These are phyloP conservation scores for Trypanosoma scelopori DNA, from an alignment of 208 protist genomes.

Conservation along the genomic window DNA sequence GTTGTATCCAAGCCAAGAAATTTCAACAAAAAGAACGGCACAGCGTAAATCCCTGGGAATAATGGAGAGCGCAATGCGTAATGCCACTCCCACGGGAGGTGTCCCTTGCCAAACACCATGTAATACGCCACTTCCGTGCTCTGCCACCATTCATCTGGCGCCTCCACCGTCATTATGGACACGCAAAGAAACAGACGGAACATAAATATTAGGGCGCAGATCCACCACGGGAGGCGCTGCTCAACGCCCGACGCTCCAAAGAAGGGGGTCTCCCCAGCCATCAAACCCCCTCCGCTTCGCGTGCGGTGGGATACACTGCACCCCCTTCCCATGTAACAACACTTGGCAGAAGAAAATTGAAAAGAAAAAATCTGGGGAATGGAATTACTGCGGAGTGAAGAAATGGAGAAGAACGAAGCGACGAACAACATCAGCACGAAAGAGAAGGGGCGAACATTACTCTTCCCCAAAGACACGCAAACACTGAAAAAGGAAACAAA, in stretches of 20 bases:
- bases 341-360: no score
- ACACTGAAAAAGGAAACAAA: no score
- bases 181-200: slow-evolving; percentile 56
- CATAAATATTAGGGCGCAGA: slow-evolving; percentile 29
- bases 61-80: slow-evolving; percentile 70
- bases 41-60: slow-evolving; percentile 61
- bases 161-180: slow-evolving; percentile 46
- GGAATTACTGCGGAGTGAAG: no score
- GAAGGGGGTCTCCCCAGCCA: no score
- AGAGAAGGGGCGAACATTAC: no score
- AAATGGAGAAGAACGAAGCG: no score
- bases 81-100: slow-evolving; percentile 84
- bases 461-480: no score
- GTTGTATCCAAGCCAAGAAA: slow-evolving; percentile 51
- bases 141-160: slow-evolving; percentile 91
- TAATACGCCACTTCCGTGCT: slow-evolving; percentile 81
- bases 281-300: no score
- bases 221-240: slow-evolving; percentile 7
- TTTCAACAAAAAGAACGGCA: slow-evolving; percentile 59
- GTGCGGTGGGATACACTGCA: no score
- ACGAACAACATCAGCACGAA: no score
- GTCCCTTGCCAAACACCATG: slow-evolving; percentile 72
- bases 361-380: no score
- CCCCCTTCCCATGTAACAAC: no score
- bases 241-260: background rate